These are phyloP conservation scores for Cronartium quercuum DNA, from an alignment of 1,284 basidiomycete species.

Conservation along the genomic window DNA sequence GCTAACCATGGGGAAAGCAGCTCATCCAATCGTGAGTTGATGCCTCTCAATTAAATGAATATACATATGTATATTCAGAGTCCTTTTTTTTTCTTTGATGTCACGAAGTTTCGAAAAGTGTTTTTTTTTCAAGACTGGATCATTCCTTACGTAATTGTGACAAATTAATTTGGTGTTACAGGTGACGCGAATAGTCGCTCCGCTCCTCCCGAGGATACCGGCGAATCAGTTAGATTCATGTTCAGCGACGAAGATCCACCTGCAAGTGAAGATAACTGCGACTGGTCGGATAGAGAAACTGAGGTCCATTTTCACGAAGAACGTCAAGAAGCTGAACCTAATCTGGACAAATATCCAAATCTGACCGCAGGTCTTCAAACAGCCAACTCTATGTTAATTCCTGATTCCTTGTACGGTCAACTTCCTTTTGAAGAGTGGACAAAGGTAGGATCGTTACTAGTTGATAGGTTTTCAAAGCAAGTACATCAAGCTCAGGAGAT, in stretches of 20 bases:
- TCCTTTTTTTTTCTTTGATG: too few relatives aligned
- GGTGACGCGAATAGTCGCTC: too few relatives aligned
- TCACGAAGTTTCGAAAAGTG: too few relatives aligned
- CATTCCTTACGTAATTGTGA: too few relatives aligned
- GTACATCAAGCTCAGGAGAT: background rate
- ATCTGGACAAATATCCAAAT: background rate
- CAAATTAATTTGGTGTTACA: too few relatives aligned
- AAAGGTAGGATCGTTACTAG: background rate
- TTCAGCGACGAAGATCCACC: background rate
- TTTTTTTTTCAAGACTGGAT: too few relatives aligned
- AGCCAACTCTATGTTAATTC: background rate
- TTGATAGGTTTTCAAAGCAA: background rate
- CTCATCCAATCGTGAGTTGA: too few relatives aligned
- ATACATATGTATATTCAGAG: too few relatives aligned
- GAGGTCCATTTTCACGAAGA: background rate
- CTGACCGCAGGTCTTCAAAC: background rate
- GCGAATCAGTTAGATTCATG: background rate
- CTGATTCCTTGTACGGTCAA: background rate
- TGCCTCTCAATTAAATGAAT: too few relatives aligned
- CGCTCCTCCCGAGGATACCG: too few relatives aligned
- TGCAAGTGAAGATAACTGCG: background rate
- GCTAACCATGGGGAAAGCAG: too few relatives aligned
- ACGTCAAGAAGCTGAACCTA: background rate
- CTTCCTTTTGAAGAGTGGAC: background rate
- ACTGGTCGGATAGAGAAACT: background rate